phyloP scores from a whole-genome alignment of 306 rosid genomes.

The Rubus parviflorus region DNA sequence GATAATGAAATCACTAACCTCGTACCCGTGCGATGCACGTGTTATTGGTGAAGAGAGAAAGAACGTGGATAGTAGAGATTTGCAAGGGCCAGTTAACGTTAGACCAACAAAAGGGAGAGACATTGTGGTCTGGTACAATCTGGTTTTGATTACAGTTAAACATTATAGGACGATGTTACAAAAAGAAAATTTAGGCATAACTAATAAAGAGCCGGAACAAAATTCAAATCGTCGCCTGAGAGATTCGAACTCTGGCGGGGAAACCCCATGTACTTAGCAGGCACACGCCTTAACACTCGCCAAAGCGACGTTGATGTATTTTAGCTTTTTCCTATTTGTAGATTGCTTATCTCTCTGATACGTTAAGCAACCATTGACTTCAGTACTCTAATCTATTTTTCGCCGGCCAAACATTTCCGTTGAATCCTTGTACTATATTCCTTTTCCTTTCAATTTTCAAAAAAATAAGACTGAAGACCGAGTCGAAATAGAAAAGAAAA shows the following conservation, averaged over 20 bases:
- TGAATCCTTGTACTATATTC: neutral
- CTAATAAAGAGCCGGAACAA: neutral
- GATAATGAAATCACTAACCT: neutral
- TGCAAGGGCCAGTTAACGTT: neutral
- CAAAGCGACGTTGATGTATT: neutral
- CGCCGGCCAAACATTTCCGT: neutral
- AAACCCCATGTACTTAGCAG: slow-evolving; percentile 22
- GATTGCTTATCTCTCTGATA: too few relatives aligned
- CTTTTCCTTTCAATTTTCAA: neutral
- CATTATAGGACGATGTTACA: neutral
- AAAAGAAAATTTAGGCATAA: neutral
- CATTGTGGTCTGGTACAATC: neutral
- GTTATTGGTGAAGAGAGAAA: too few relatives aligned
- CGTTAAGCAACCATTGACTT: neutral
- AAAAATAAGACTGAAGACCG: neutral
- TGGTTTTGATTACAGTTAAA: neutral
- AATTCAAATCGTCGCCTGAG: slow-evolving; percentile 6
- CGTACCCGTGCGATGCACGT: too few relatives aligned
- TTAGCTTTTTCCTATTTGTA: neutral
- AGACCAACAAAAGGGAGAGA: too few relatives aligned
- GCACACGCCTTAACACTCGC: slow-evolving; percentile 22
- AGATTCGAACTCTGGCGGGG: slow-evolving; percentile 21
- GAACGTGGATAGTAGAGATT: too few relatives aligned
- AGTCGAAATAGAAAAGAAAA: neutral
- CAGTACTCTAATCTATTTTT: neutral